These are phyloP conservation scores for Pyrenophora graminea DNA, from an alignment of 2,329 filamentous ascomycete genomes.

Conservation along the genomic window DNA sequence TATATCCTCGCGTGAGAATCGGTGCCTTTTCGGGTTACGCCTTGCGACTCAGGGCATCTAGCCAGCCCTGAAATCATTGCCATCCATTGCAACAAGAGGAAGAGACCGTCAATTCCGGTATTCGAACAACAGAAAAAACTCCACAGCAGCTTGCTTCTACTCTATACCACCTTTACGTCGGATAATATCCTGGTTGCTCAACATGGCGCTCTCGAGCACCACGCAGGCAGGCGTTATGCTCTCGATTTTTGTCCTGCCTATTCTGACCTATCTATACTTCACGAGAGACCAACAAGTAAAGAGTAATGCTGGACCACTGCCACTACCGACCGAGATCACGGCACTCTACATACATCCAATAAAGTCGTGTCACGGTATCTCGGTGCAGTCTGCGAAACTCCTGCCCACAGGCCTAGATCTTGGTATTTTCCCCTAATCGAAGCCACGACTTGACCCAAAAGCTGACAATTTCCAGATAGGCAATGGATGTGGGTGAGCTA, in stretches of 20 bases:
- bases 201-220: constrained; percentile 32
- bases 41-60: background rate
- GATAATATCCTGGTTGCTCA: background rate
- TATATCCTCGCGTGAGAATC: background rate
- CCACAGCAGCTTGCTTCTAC: background rate
- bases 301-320: constrained; percentile 32
- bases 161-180: background rate
- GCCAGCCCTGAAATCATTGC: no score
- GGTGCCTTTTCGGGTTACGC: background rate
- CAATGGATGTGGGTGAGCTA: constrained; percentile 69
- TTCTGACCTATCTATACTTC: constrained; percentile 39
- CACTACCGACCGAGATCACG: constrained; percentile 50
- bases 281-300: constrained; percentile 16
- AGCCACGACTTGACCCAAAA: background rate
- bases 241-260: constrained; percentile 34
- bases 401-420: constrained; percentile 63
- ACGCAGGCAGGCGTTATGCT: constrained; percentile 33
- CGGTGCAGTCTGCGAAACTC: constrained; percentile 57
- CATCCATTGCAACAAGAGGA: background rate
- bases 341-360: constrained; percentile 65
- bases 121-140: background rate
- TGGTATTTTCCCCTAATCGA: constrained; percentile 19
- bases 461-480: constrained; percentile 52
- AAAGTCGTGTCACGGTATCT: constrained; percentile 68
- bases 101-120: background rate